These are phyloP conservation scores for Claviceps capensis DNA, from an alignment of 2,329 filamentous ascomycete genomes.

Conservation along the genomic window DNA sequence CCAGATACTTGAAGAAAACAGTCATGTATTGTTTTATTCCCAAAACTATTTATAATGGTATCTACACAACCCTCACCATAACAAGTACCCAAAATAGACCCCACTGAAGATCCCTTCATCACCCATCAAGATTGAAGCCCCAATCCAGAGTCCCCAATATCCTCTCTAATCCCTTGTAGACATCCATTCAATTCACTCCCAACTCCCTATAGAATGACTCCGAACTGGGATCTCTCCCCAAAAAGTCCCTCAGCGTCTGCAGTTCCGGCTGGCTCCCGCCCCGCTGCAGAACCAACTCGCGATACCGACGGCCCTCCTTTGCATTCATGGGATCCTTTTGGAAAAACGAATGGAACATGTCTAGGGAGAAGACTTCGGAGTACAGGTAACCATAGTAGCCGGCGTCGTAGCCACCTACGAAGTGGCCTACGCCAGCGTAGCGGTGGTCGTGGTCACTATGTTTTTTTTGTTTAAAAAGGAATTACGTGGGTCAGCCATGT, in stretches of 20 bases:
- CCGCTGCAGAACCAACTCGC: conserved; percentile 64
- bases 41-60: too few species aligned
- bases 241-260: conserved; percentile 63
- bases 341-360: conserved; percentile 79
- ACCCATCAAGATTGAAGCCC: too few species aligned
- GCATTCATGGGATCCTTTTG: conserved; percentile 66
- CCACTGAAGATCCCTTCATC: too few species aligned
- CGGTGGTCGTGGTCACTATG: conserved; percentile 58
- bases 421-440: conserved; percentile 67
- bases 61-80: too few species aligned
- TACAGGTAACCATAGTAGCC: conserved; percentile 68
- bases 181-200: conserved; percentile 26
- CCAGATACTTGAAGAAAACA: too few species aligned
- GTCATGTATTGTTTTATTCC: too few species aligned
- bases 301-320: conserved; percentile 59
- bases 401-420: conserved; percentile 75
- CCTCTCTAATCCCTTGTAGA: not conserved
- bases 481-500: too few species aligned
- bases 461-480: not conserved
- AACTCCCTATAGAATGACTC: conserved; percentile 73
- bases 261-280: conserved; percentile 73
- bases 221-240: conserved; percentile 61
- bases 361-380: conserved; percentile 67
- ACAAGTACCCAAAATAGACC: too few species aligned
- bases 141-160: not conserved